These are phyloP conservation scores for Hymenoscyphus occultus DNA, from an alignment of 2,329 filamentous ascomycete species.

Conservation along the genomic window DNA sequence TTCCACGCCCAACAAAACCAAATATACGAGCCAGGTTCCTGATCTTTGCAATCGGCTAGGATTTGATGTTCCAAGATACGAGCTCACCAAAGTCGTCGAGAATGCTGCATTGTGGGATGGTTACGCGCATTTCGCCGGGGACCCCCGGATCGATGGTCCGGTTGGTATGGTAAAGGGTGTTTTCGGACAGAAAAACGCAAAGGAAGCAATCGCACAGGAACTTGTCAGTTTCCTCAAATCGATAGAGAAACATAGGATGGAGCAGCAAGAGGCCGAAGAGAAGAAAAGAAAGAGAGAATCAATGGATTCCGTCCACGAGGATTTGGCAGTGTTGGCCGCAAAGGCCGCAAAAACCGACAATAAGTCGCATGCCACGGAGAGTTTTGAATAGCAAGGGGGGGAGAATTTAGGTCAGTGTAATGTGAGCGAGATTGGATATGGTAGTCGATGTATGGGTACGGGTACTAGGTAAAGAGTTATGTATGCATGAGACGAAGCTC, in stretches of 20 bases:
- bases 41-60: slow-evolving; percentile 28
- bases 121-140: slow-evolving; percentile 31
- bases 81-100: slow-evolving; percentile 18
- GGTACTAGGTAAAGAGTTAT: not conserved
- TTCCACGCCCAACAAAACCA: not conserved
- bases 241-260: slow-evolving; percentile 34
- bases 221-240: slow-evolving; percentile 40
- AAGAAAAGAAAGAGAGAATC: slow-evolving; percentile 22
- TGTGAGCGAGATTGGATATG: not conserved
- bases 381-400: not conserved
- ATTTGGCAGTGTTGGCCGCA: not conserved
- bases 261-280: slow-evolving; percentile 15
- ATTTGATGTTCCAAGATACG: slow-evolving; percentile 29
- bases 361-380: slow-evolving; percentile 5
- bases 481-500: not conserved
- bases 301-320: slow-evolving; percentile 5
- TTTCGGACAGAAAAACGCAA: slow-evolving; percentile 48
- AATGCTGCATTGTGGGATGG: slow-evolving; percentile 25
- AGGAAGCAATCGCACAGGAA: slow-evolving; percentile 45
- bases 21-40: slow-evolving; percentile 25
- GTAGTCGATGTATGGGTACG: not conserved
- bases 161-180: slow-evolving; percentile 43
- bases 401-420: not conserved
- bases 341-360: not conserved
- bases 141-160: slow-evolving; percentile 34